Base-by-base conservation (phyloP, 2,329 filamentous ascomycete genomes). In the Byssothecium circinans region DNA sequence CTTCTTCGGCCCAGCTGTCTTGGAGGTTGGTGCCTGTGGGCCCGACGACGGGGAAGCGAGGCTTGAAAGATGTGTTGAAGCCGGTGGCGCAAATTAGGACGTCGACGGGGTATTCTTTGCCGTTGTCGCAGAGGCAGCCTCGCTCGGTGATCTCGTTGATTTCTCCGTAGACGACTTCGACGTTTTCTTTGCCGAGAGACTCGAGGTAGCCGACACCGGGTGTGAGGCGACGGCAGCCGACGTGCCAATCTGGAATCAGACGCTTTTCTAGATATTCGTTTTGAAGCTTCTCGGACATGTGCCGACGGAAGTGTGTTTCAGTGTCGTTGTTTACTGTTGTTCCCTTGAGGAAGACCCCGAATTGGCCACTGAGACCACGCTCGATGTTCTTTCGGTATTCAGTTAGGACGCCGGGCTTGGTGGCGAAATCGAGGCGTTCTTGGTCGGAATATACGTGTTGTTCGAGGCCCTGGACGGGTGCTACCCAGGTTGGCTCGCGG, bases 401-500 rank as follows among this genome's bases (percentile, higher is more conserved):
- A 23, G 67, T 64, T 1, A 78, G 64, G 0, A 49, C 54, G 1
- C 65, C 68, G 2, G 73, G 72, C 33, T 76, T 74, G 18, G 64
- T 65, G 11, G 61, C 63, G 43, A 80, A 79, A 1, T 71, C 61
- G 11, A 65, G 48, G 32, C 65, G 64, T 50, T 80, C 78, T 20
- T 75, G 62, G 3, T 63, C 52, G 4, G 65, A 65, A 58, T 74
- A 78, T 41, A 72, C 47, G 47, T 75, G 69, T 49, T 78, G 67
- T 47, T 76, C 68, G 18, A 77, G 60, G n/a, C 73, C 68, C 54
- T 69, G 63, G 2, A 70, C 62, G 1, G 77, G 76, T 2, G 75
- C 74, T 1, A 81, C 73, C 78, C 78, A 81, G 0, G 76, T 75
- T 1, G 75, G 75, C 12, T 77, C 74, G 7, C 78, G 73, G 41